Evolutionary conservation across 257 asterid genomes (phyloP), one percentile per base, ranked within the genome.

Genomic region (Primulina tabacum): DNA sequence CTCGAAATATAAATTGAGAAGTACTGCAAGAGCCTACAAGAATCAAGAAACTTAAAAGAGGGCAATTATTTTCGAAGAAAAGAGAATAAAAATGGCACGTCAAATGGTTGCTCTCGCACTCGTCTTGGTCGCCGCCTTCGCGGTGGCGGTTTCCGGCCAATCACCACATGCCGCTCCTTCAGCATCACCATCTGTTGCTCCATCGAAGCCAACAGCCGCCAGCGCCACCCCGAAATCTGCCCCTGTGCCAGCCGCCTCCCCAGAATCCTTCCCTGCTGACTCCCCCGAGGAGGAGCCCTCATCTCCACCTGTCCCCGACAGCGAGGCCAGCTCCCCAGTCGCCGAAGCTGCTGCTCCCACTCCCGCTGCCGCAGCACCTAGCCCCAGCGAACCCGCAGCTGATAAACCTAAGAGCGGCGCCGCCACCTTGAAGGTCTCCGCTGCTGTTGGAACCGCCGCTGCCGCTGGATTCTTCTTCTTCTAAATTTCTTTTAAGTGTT

Each of bases 41-140:
- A 43, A 43, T 43, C 55, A 43, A 43, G 55, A 16, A 43, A 43
- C 43, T 5, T 5, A 33, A 7, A 11, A 43, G 53, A 43, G 53
- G n/a, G 6, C 53, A 43, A 38, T 38, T 9, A 38, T 38, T 10
- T 10, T 3, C 2, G 8, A 7, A 37, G 4, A 40, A 40, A 40
- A 43, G 14, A 43, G 53, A 50, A 50, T 5, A 20, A 33, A 63
- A 69, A 84, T 84, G 89, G 83, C 83, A 24, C 89, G 84, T 32
- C 86, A 81, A 33, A 62, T 70, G 68, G 26, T 79, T 60, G 78
- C 68, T 3, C 74, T 82, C 26, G 84, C 86, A 29, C 69, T 84
- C 40, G 6, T 81, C 32, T 69, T 84, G 67, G 76, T 79, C 29
- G 83, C 81, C 30, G 20, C 82, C 12, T 58, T 59, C 5, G 84